Percentiles rank a stretch among this genome's conserved stretches.
Evolutionary conservation across 352 stramenopile species (phyloP).

Genomic region (Globisporangium iwayamae): DNA sequence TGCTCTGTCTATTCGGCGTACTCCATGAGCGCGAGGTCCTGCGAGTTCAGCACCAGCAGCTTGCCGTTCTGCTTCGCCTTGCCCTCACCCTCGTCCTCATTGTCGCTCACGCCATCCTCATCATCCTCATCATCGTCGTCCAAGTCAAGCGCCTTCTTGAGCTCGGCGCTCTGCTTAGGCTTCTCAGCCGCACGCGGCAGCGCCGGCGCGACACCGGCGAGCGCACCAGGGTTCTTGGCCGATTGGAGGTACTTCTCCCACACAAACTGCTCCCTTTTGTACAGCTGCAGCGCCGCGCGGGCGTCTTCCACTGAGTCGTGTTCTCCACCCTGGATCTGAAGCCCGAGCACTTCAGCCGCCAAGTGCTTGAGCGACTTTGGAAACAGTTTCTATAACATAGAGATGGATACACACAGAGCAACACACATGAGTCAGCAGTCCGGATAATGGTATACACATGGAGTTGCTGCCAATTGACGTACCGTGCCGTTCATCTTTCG

Average conservation of each 20-base stretch:
- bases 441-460: not conserved
- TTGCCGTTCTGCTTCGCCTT: slow-evolving; percentile 12
- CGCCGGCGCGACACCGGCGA: slow-evolving; percentile 50
- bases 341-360: slow-evolving; percentile 57
- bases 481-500: slow-evolving; percentile 83
- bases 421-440: too few relatives aligned
- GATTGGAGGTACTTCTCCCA: slow-evolving; percentile 85
- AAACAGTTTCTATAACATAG: slow-evolving; percentile 64
- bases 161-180: slow-evolving; percentile 18
- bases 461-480: slow-evolving; percentile 13
- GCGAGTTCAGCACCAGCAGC: slow-evolving; percentile 48
- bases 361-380: slow-evolving; percentile 81
- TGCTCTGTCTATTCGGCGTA: slow-evolving; percentile 52
- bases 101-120: slow-evolving; percentile 27
- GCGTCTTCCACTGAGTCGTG: slow-evolving; percentile 89
- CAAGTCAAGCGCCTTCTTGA: slow-evolving; percentile 21
- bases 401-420: not conserved
- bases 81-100: slow-evolving; percentile 25
- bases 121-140: slow-evolving; percentile 36
- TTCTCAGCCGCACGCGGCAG: slow-evolving; percentile 33
- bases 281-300: slow-evolving; percentile 66
- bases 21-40: slow-evolving; percentile 68
- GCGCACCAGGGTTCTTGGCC: slow-evolving; percentile 45
- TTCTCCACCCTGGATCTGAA: slow-evolving; percentile 76
- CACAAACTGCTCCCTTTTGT: slow-evolving; percentile 79